A percentile compares a stretch with the other conserved stretches of the same genome.
Evolutionary conservation across 1,139 yeast genomes (phyloP).

Genomic region (Ashbya aceris): DNA sequence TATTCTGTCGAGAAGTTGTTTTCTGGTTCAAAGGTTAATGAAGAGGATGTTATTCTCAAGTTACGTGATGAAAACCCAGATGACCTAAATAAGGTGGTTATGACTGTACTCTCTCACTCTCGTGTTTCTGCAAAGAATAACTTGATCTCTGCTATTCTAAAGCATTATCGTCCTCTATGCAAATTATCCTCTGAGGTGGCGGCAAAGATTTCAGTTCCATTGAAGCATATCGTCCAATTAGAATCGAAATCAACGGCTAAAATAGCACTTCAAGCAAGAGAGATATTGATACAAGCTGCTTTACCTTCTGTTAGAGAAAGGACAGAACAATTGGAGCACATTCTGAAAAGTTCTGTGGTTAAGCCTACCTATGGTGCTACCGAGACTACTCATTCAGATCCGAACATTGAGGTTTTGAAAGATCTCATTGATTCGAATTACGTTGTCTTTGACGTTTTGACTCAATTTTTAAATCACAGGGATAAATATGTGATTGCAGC

Average conservation of each 20-base stretch:
- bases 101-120: slow-evolving; percentile 75
- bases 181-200: slow-evolving; percentile 63
- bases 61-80: slow-evolving; percentile 82
- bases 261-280: slow-evolving; percentile 94
- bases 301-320: slow-evolving; percentile 93
- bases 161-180: slow-evolving; percentile 69
- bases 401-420: slow-evolving; percentile 67
- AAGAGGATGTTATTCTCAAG: slow-evolving; percentile 76
- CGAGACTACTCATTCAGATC: slow-evolving; percentile 66
- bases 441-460: slow-evolving; percentile 89
- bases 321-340: slow-evolving; percentile 94
- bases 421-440: slow-evolving; percentile 95
- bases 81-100: slow-evolving; percentile 64
- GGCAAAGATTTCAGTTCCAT: slow-evolving; percentile 54
- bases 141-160: slow-evolving; percentile 74
- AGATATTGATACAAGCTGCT: slow-evolving; percentile 90
- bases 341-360: slow-evolving; percentile 83
- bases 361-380: slow-evolving; percentile 84
- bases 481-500: slow-evolving; percentile 92
- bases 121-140: slow-evolving; percentile 91
- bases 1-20: slow-evolving; percentile 70
- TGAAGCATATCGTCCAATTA: slow-evolving; percentile 73
- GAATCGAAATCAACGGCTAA: slow-evolving; percentile 87
- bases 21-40: slow-evolving; percentile 64
- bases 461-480: slow-evolving; percentile 75